Base-by-base conservation (phyloP, 768 basidiomycete genomes). In the Naganishia friedmannii region DNA sequence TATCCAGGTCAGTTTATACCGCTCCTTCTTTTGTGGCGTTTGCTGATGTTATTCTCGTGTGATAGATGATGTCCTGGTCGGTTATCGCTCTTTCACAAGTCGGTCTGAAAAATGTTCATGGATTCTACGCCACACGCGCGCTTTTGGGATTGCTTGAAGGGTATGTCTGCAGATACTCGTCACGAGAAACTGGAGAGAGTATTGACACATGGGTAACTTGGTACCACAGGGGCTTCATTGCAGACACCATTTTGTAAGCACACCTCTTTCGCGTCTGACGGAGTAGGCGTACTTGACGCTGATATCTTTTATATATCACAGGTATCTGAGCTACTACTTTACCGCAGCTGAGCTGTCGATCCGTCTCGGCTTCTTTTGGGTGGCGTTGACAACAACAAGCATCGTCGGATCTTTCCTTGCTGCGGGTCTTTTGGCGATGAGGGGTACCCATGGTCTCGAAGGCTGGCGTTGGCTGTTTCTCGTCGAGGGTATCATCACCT, bases 401-500 rank as follows among this genome's bases (percentile, higher is more conserved):
- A 69, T 74, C 37, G 37, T 74, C 53, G 71, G 72, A n/a, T 69
- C 72, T 26, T 53, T 70, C 29, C 65, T 70, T 26, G 72, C 68
- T 0, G 68, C 72, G 5, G 68, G 68, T 48, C 37, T 70, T 26
- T 53, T 73, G 23, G 39, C 57, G 9, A 7, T 70, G 42, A 23
- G 69, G 12, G 58, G 65, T 3, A 51, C n/a, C 17, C 32, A 26
- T 6, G 69, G 69, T 19, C 63, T 65, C 21, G 54, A 63, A 23
- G 69, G 69, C 17, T 70, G 69, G 69, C 17, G 67, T n/a, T 68
- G 55, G 54, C 60, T 77, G 8, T 77, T 77, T 53, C 1, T 70
- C 42, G 60, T 76, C 15, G 74, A 75, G 77, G 87, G 86, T 12
- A 74, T 82, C 29, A 53, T 86, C 12, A 87, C 87, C 0, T 78